Conservation (phyloP, 306 rosid genomes). For the Cyclanthera cordifolia region DNA sequence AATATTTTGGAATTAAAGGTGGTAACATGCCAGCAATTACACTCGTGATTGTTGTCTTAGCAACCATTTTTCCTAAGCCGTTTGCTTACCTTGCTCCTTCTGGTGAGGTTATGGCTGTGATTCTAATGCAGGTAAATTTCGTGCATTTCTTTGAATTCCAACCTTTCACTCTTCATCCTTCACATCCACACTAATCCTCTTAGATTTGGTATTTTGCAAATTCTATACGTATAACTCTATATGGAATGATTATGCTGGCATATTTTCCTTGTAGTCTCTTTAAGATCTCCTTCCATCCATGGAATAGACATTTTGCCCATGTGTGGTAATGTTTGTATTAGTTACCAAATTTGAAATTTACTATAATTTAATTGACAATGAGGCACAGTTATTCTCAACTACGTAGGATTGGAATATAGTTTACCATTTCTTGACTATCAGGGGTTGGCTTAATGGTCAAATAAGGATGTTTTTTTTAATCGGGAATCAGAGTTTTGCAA, state of each 20-base stretch:
- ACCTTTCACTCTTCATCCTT: background rate
- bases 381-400: too few relatives aligned
- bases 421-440: too few relatives aligned
- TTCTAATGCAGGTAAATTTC: slow-evolving; percentile 31
- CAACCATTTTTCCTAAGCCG: too few relatives aligned
- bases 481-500: too few relatives aligned
- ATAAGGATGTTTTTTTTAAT: too few relatives aligned
- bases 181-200: background rate
- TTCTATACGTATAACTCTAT: background rate
- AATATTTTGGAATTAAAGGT: slow-evolving; percentile 32
- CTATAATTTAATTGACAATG: too few relatives aligned
- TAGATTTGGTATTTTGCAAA: background rate
- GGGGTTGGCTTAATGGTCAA: too few relatives aligned
- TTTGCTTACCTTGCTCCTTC: slow-evolving; percentile 25
- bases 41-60: slow-evolving; percentile 30
- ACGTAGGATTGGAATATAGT: too few relatives aligned
- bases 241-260: background rate
- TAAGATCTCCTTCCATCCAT: background rate
- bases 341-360: background rate
- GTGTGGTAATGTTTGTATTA: background rate
- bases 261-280: background rate
- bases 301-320: background rate
- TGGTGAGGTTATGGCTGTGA: slow-evolving; percentile 40
- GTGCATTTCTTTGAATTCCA: background rate
- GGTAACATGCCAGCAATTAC: slow-evolving; percentile 39